Conservation (phyloP, 148 eudicot species). For the Persicaria maculosa region DNA sequence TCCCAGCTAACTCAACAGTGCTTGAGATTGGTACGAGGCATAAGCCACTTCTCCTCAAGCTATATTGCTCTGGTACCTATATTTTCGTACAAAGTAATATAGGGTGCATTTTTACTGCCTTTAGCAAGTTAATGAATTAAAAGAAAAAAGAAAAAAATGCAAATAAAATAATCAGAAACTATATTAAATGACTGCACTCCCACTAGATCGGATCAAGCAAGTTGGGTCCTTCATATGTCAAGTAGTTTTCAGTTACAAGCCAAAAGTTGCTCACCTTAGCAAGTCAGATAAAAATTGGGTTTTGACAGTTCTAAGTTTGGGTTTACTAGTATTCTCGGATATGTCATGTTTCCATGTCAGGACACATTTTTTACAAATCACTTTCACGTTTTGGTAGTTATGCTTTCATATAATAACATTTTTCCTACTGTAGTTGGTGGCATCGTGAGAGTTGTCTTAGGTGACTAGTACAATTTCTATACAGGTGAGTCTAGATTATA, state of each 20-base stretch:
- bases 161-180: too few relatives aligned
- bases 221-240: too few relatives aligned
- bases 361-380: neutral
- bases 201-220: too few relatives aligned
- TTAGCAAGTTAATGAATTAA: neutral
- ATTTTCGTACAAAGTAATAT: neutral
- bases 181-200: too few relatives aligned
- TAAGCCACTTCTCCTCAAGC: conserved; percentile 70
- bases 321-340: neutral
- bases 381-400: neutral
- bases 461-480: neutral
- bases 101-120: neutral
- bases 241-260: too few relatives aligned
- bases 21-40: conserved; percentile 72
- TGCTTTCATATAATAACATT: neutral
- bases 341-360: neutral
- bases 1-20: conserved; percentile 53
- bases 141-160: neutral
- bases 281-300: neutral
- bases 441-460: neutral
- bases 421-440: neutral
- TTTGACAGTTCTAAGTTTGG: neutral
- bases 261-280: too few relatives aligned
- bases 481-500: conserved; percentile 11
- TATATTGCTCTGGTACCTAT: conserved; percentile 40